Evolutionary conservation across 139 green algal genomes (phyloP).

Genomic region (Auxenochlorella pyrenoidosa): DNA sequence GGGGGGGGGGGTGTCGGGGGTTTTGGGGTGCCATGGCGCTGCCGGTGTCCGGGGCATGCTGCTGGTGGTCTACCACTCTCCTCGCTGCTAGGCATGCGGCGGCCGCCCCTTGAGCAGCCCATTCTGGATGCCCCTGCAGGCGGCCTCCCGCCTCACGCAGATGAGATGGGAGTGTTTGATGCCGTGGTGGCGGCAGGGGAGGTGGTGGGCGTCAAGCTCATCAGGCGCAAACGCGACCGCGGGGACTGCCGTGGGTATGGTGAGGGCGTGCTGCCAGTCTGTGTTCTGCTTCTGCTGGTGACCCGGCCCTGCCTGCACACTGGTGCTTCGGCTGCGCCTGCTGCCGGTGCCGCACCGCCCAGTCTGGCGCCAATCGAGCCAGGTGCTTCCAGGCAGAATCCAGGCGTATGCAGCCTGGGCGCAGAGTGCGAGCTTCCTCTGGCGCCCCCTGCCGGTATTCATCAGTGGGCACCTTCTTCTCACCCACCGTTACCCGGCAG

Average conservation of each 20-base stretch:
- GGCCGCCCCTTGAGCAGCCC: too few relatives aligned
- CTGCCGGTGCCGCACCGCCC: not conserved
- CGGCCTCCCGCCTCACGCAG: constrained; percentile 5
- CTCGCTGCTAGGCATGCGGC: not conserved
- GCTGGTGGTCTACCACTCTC: not conserved
- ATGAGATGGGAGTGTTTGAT: constrained; percentile 24
- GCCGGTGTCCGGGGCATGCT: too few relatives aligned
- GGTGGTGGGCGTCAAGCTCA: constrained; percentile 30
- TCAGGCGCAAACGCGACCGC: constrained; percentile 15
- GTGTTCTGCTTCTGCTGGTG: not conserved
- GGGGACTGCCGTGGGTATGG: constrained; percentile 38
- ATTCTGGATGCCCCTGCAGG: not conserved
- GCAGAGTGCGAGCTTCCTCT: too few relatives aligned
- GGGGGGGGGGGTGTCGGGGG: too few relatives aligned
- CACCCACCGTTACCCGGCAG: constrained; percentile 7
- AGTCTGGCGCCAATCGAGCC: too few relatives aligned
- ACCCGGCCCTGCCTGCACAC: too few relatives aligned
- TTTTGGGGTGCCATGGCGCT: not conserved
- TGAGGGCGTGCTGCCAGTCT: not conserved
- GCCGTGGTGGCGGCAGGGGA: constrained; percentile 8
- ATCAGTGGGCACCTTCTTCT: too few relatives aligned
- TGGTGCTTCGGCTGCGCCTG: not conserved
- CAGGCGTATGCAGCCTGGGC: too few relatives aligned
- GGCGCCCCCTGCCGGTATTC: too few relatives aligned
- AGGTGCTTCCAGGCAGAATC: too few relatives aligned